Percentiles rank a stretch among this genome's conserved stretches.
Conservation (phyloP, 2,329 filamentous ascomycete genomes). For the Westerdykella aurantiaca region DNA sequence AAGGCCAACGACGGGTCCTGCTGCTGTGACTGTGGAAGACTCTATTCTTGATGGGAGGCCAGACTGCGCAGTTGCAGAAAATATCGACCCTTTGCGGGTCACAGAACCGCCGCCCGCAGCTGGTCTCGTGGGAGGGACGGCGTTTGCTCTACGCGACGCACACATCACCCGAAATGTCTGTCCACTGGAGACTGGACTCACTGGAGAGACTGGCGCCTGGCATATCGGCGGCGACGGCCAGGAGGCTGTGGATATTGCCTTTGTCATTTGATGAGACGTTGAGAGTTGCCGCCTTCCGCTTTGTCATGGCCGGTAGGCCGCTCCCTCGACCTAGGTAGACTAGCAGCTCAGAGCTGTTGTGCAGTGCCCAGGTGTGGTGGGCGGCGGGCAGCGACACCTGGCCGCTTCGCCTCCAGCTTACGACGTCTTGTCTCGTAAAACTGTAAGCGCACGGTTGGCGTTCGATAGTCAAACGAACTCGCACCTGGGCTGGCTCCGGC, state of each 20-base stretch:
- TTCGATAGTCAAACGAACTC: conserved; percentile 22
- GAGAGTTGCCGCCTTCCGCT: neutral
- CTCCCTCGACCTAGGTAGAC: neutral
- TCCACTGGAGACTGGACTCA: no score
- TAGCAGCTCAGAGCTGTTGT: no score
- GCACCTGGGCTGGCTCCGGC: conserved; percentile 17
- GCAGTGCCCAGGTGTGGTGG: neutral
- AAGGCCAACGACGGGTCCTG: no score
- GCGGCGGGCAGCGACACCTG: neutral
- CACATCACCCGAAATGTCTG: no score
- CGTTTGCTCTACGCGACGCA: no score
- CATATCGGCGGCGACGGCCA: neutral
- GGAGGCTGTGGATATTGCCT: neutral
- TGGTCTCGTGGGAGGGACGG: no score
- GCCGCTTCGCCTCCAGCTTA: conserved; percentile 2
- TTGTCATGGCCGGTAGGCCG: neutral
- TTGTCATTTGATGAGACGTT: neutral
- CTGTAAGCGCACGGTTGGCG: conserved; percentile 27
- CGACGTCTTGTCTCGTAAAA: conserved; percentile 7
- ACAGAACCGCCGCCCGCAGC: no score
- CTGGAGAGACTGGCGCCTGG: no score
- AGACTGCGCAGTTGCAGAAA: no score
- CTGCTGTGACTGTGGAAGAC: no score
- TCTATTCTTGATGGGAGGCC: no score
- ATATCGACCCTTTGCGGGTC: no score